phyloP scores from a whole-genome alignment of 1,284 basidiomycete species.

The Puccinia hordei region DNA sequence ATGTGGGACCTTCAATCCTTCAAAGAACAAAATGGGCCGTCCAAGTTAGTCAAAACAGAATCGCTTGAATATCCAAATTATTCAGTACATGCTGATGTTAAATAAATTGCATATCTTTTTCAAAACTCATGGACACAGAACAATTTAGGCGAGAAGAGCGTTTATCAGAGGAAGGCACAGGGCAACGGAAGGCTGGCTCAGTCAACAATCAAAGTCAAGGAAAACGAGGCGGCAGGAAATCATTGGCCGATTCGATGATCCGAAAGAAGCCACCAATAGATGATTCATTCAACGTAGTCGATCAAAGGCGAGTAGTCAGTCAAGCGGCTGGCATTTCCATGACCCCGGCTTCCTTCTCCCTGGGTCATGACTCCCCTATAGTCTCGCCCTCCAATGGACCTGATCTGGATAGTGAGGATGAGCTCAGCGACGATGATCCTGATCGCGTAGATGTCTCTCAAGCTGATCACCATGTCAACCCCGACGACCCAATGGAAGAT shows the following conservation, averaged over 20 bases:
- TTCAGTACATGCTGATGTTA: background rate
- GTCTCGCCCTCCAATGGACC: background rate
- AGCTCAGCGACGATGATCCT: background rate
- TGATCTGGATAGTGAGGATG: background rate
- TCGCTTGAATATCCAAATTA: background rate
- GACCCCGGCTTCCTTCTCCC: background rate
- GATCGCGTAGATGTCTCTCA: background rate
- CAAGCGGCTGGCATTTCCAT: background rate
- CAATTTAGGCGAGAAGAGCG: background rate
- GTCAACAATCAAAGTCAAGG: background rate
- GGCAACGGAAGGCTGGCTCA: background rate
- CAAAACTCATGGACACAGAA: background rate
- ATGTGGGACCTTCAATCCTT: slow-evolving; percentile 49
- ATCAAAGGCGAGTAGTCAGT: slow-evolving; percentile 20
- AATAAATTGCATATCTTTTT: background rate
- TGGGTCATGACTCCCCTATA: background rate
- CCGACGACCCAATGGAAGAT: background rate
- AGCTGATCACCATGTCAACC: background rate
- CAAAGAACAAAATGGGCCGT: background rate
- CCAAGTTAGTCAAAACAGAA: slow-evolving; percentile 23
- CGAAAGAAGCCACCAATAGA: background rate
- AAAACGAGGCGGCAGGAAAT: background rate
- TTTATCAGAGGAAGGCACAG: background rate
- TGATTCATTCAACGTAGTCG: slow-evolving; percentile 3
- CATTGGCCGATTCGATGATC: slow-evolving; percentile 1